Conservation (phyloP, 345 rosid species). For the Citrus inodora region DNA sequence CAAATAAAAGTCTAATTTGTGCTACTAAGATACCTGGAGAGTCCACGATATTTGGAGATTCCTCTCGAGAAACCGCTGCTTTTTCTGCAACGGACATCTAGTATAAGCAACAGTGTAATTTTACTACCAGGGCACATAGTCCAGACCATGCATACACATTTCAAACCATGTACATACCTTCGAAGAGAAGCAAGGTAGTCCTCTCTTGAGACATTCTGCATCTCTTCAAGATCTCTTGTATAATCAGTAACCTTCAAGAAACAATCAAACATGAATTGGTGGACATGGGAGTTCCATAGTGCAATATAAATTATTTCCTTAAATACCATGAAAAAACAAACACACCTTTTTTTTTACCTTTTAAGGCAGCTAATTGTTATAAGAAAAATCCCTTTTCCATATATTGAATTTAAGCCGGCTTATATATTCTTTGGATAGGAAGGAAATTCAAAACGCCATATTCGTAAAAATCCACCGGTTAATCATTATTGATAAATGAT, state of each 20-base stretch:
- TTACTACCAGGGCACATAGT: slow-evolving; percentile 1
- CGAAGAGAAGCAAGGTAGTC: slow-evolving; percentile 95
- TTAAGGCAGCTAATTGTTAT: neutral
- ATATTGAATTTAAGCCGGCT: neutral
- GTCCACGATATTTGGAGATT: slow-evolving; percentile 87
- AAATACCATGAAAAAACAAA: neutral
- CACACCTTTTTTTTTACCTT: neutral
- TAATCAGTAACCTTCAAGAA: slow-evolving; percentile 78
- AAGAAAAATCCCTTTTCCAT: neutral
- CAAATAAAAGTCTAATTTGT: neutral
- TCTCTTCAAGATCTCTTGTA: slow-evolving; percentile 93
- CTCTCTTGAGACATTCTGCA: slow-evolving; percentile 94
- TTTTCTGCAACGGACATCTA: slow-evolving; percentile 59
- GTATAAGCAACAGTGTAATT: slow-evolving; percentile 25
- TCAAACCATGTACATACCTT: slow-evolving; percentile 43
- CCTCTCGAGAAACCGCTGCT: slow-evolving; percentile 99
- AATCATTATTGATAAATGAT: neutral
- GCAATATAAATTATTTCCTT: neutral
- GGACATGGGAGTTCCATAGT: neutral
- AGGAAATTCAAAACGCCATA: neutral
- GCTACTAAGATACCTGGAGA: slow-evolving; percentile 59
- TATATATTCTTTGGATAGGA: neutral
- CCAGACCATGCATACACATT: slow-evolving; percentile 6
- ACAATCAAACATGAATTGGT: slow-evolving; percentile 1
- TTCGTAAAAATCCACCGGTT: neutral